Conservation (phyloP, 768 basidiomycete genomes). For the Podaxis mareebaensis region DNA sequence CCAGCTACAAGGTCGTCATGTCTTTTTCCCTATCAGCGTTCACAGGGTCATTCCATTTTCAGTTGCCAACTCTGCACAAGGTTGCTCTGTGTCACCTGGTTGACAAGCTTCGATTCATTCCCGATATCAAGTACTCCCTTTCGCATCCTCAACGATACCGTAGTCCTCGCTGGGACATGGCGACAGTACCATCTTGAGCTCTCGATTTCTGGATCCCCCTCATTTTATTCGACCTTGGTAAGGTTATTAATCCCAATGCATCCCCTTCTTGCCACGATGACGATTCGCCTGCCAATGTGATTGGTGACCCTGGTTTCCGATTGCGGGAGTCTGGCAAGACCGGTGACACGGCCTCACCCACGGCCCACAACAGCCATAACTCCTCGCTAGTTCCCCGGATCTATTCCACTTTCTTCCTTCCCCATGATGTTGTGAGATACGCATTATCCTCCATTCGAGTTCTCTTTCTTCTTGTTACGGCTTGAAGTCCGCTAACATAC, state of each 20-base stretch:
- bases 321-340: constrained; percentile 9
- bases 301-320: constrained; percentile 12
- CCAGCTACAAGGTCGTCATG: constrained; percentile 14
- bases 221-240: not conserved
- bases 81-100: constrained; percentile 3
- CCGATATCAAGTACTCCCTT: not conserved
- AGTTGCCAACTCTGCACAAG: constrained; percentile 10
- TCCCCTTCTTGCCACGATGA: not conserved
- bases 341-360: constrained; percentile 3
- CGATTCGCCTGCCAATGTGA: not conserved
- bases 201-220: not conserved
- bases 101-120: constrained; percentile 10
- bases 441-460: not conserved
- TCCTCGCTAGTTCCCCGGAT: constrained; percentile 5
- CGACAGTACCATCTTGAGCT: not conserved
- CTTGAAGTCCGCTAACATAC: not conserved
- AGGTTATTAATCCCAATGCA: too few relatives aligned
- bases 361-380: not conserved
- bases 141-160: not conserved
- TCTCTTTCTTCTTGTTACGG: not conserved
- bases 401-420: constrained; percentile 1
- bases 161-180: not conserved
- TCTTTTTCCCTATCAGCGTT: constrained; percentile 5
- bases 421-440: constrained; percentile 7
- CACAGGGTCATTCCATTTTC: constrained; percentile 27